These are phyloP conservation scores for Verticillium nonalfalfae DNA, from an alignment of 2,329 filamentous ascomycete species.

Conservation along the genomic window DNA sequence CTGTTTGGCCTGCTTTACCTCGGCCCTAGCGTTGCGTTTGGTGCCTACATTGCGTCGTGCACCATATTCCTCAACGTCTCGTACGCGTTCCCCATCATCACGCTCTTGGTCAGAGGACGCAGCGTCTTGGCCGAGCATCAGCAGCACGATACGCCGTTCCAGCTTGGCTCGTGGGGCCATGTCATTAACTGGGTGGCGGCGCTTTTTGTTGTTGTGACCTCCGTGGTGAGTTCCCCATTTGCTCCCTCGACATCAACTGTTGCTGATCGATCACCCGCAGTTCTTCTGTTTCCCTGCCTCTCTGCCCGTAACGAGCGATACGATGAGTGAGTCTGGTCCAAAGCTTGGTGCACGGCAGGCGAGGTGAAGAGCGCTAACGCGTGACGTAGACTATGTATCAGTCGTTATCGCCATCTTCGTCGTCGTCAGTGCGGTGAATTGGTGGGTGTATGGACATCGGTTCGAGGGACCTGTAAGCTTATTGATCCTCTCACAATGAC, in stretches of 20 bases:
- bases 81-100: conserved; percentile 34
- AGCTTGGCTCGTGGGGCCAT: conserved; percentile 21
- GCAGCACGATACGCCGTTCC: conserved; percentile 18
- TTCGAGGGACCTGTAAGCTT: conserved; percentile 2
- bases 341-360: background rate
- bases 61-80: conserved; percentile 40
- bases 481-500: background rate
- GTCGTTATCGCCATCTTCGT: conserved; percentile 27
- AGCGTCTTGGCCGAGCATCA: conserved; percentile 19
- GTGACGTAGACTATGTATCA: conserved; percentile 24
- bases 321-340: conserved; percentile 18
- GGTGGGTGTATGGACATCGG: background rate
- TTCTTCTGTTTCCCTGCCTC: conserved; percentile 24
- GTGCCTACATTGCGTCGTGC: conserved; percentile 35
- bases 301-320: conserved; percentile 19
- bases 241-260: background rate
- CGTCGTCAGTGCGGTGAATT: background rate
- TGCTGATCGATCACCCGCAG: conserved; percentile 8
- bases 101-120: conserved; percentile 28
- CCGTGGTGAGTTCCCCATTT: conserved; percentile 18
- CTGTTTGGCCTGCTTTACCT: conserved; percentile 39
- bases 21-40: conserved; percentile 38
- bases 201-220: conserved; percentile 30
- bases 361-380: background rate
- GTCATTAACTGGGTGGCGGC: conserved; percentile 23